Percentiles rank a stretch among this genome's conserved stretches.
Conservation (phyloP, 371 early-diverging fungal species). For the Mucor mucedo region DNA sequence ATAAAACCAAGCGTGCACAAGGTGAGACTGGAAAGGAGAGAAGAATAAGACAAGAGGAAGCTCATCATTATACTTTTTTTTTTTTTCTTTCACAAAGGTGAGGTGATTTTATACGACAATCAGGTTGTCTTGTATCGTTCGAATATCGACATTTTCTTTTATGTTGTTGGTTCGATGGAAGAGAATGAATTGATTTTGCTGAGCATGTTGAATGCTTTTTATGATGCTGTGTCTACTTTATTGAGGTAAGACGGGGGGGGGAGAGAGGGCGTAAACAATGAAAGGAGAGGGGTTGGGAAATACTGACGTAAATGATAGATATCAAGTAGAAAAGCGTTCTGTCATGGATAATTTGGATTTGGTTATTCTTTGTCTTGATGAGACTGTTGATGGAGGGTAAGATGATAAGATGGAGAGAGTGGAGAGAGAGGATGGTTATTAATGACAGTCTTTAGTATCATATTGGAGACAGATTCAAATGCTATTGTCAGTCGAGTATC, state of each 20-base stretch:
- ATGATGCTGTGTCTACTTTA: constrained; percentile 84
- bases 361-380: constrained; percentile 91
- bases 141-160: constrained; percentile 87
- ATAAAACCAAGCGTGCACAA: constrained; percentile 82
- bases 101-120: constrained; percentile 90
- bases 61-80: background rate
- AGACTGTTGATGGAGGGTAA: constrained; percentile 95
- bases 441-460: constrained; percentile 54
- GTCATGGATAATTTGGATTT: constrained; percentile 91
- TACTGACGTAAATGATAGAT: constrained; percentile 47
- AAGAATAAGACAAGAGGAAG: background rate
- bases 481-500: constrained; percentile 92
- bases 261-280: background rate
- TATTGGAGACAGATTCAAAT: constrained; percentile 89
- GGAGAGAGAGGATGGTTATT: constrained; percentile 2
- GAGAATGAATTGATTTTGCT: constrained; percentile 93
- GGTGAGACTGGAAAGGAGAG: constrained; percentile 33
- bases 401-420: background rate
- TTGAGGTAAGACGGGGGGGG: constrained; percentile 63
- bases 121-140: constrained; percentile 88
- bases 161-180: constrained; percentile 88
- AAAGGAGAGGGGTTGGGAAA: background rate
- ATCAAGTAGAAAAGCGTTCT: constrained; percentile 90
- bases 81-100: constrained; percentile 48
- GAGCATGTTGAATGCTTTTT: constrained; percentile 79